Evolutionary conservation across 148 eudicot species (phyloP).

Genomic region (Rhododendron ferrugineum): DNA sequence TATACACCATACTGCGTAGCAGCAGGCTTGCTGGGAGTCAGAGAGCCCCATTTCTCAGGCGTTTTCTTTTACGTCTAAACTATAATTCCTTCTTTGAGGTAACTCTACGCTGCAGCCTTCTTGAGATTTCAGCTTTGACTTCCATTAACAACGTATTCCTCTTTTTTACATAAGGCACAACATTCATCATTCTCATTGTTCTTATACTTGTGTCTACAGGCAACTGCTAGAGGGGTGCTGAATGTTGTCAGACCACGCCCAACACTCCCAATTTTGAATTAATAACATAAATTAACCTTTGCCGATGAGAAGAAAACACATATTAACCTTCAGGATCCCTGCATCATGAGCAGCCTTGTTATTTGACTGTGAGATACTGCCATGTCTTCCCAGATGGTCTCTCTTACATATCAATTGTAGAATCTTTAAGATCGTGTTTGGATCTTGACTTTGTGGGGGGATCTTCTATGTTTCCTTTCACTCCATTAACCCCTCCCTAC

Average conservation of each 20-base stretch:
- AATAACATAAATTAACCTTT: constrained; percentile 6
- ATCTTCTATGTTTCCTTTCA: background rate
- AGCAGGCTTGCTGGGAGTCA: constrained; percentile 99
- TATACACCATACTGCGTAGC: constrained; percentile 92
- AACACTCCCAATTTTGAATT: constrained; percentile 41
- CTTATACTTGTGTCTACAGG: constrained; percentile 30
- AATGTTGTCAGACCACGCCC: constrained; percentile 84
- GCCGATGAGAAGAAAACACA: no score
- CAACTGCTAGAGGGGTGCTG: constrained; percentile 80
- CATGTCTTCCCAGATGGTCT: background rate
- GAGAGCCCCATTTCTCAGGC: constrained; percentile 94
- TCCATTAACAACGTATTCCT: background rate
- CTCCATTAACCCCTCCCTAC: background rate
- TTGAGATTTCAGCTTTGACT: background rate
- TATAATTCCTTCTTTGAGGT: constrained; percentile 98
- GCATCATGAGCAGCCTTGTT: background rate
- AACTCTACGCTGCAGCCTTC: constrained; percentile 5
- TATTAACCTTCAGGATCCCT: background rate
- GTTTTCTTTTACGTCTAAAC: constrained; percentile 91
- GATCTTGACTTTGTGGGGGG: background rate
- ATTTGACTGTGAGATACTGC: constrained; percentile 2
- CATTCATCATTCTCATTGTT: background rate
- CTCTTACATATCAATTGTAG: background rate
- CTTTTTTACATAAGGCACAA: background rate
- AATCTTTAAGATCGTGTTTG: background rate